Evolutionary conservation across 2,329 filamentous ascomycete species (phyloP), one percentile per base, ranked within the genome.

Genomic region (Colletotrichum viniferum): DNA sequence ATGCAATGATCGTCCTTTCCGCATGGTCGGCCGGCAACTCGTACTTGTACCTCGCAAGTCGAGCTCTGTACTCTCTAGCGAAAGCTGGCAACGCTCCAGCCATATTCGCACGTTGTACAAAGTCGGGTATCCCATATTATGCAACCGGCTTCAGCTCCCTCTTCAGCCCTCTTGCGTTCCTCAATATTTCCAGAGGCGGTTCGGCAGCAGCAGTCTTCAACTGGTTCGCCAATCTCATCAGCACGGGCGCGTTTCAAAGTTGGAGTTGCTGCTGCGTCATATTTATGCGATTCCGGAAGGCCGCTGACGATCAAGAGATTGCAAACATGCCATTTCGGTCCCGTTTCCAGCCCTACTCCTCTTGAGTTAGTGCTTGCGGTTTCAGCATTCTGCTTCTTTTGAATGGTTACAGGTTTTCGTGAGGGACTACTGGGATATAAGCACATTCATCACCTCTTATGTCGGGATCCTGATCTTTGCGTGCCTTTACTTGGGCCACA

Each of bases 381-480:
- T 34, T 82, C 75, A 89, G 5, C 81, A 94, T 65, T 24, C 92
- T 95, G 74, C 87, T 92, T 64, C 76, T 94, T 26, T 94, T 93
- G 0, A 92, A 92, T 80, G 93, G 93, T 5, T 95, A 94, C 83
- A 91, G 10, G 88, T 90, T 6, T 94, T 94, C 80, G 91, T 94
- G 52, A 77, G 90, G 0, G 84, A 85, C 4, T 85, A 87, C 9
- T 94, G 93, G 90, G 86, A 84, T 78, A 88, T 88, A 7, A 86
- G 86, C 69, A 84, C 87, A 55, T 94, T 94, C 79, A 93, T 94
- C 76, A 87, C 90, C 3, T 87, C 89, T 12, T 94, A 94, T 78
- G 81, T 94, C 78, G 92, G 91, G 77, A 79, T 94, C 71, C 90
- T 94, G 32, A 80, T 94, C 4, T 94, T 94, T 79, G 80, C 89